Base-by-base conservation (phyloP, 257 asterid genomes). In the Plectranthus barbatus region DNA sequence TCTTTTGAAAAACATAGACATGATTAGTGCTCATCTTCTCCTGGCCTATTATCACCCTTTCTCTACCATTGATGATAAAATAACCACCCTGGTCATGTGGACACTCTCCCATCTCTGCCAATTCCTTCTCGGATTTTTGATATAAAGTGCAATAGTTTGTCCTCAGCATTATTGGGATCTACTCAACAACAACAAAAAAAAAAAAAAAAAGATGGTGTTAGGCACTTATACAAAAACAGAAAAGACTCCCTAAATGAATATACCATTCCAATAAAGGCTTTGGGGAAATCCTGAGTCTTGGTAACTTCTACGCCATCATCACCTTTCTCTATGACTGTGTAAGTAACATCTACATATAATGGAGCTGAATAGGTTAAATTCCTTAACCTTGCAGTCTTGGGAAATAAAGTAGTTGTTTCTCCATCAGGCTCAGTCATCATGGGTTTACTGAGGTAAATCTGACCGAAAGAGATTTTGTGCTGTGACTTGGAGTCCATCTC, bases 391-490 rank as follows among this genome's bases (percentile, higher is more conserved):
- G 99, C 99, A 76, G 99, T 97, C 76, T 93, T 93, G 19, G 99
- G 99, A 77, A 93, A 93, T 83, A 93, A 81, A 9, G 99, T 93
- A 17, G 99, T 94, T 44, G 96, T 93, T 74, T 93, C 99, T 73
- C 99, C 99, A 76, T 93, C 99, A 20, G 99, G 90, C 72, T 92
- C 97, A 7, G 99, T 93, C 99, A 93, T 87, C 99, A 93, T 93
- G 9, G 97, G 99, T 70, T 93, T 93, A 74, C 99, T 93, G 68
- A 93, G 83, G 62, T 93, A 90, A 61, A 93, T 93, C 77, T 93
- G 99, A 49, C 99, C 97, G 33, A 93, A 93, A 68, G 81, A 76
- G 51, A 93, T 93, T 83, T 90, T 89, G n/a, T n/a, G n/a, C n/a
- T n/a, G n/a, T n/a, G n/a, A n/a, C n/a, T n/a, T n/a, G n/a, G n/a